A percentile compares a stretch with the other conserved stretches of the same genome.
Conservation (phyloP, 176 grass and related monocot species). For the Pontederia crassipes region DNA sequence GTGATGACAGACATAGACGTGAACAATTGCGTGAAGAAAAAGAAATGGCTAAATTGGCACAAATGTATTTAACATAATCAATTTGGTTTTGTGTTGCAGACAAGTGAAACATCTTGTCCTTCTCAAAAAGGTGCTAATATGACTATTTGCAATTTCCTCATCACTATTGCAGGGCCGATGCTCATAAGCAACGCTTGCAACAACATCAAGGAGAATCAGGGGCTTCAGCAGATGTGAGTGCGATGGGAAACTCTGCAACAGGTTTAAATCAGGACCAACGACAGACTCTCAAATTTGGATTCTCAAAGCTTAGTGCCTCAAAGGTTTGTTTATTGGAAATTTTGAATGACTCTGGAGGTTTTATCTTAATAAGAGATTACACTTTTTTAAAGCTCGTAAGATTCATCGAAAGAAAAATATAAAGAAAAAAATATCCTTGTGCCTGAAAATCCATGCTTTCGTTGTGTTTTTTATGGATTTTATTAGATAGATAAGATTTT, state of each 20-base stretch:
- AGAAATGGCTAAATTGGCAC: slow-evolving; percentile 88
- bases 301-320: slow-evolving; percentile 49
- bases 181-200: slow-evolving; percentile 64
- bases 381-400: background rate
- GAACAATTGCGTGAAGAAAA: slow-evolving; percentile 91
- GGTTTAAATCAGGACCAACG: slow-evolving; percentile 55
- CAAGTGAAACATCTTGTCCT: background rate
- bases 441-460: too few species aligned
- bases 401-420: too few species aligned
- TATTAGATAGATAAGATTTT: too few species aligned
- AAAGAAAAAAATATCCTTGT: too few species aligned
- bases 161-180: slow-evolving; percentile 49
- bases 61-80: slow-evolving; percentile 46
- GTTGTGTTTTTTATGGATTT: too few species aligned
- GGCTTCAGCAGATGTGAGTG: slow-evolving; percentile 17
- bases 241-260: slow-evolving; percentile 18
- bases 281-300: slow-evolving; percentile 77
- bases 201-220: slow-evolving; percentile 45
- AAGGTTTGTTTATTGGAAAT: slow-evolving; percentile 35
- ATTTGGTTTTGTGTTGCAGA: background rate
- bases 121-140: background rate
- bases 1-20: slow-evolving; percentile 79
- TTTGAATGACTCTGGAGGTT: background rate
- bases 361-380: background rate
- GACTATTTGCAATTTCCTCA: slow-evolving; percentile 24